phyloP scores from a whole-genome alignment of 1,284 basidiomycete genomes.

The Naganishia cerealis region DNA sequence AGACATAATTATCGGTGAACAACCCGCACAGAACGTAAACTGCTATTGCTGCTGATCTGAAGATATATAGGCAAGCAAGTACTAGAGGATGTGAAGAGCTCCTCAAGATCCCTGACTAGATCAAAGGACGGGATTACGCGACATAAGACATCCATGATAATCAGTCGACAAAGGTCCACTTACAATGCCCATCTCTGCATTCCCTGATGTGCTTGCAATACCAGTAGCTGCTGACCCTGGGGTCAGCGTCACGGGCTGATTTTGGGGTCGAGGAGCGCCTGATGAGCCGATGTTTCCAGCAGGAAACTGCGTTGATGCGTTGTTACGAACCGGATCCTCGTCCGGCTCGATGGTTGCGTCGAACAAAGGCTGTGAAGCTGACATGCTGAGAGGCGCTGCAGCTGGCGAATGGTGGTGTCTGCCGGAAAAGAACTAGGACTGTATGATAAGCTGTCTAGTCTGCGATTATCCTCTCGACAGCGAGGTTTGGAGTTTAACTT shows the following conservation, averaged over 20 bases:
- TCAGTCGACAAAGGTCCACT: constrained; percentile 34
- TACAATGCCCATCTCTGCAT: constrained; percentile 47
- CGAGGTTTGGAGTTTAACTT: too few relatives aligned
- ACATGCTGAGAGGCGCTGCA: constrained; percentile 34
- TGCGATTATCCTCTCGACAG: too few relatives aligned
- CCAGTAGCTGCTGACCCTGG: constrained; percentile 45
- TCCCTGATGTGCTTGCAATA: constrained; percentile 41
- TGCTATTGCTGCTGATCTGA: constrained; percentile 76
- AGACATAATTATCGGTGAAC: constrained; percentile 80
- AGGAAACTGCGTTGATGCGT: constrained; percentile 35
- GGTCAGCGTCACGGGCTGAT: constrained; percentile 46
- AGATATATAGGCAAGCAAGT: constrained; percentile 79
- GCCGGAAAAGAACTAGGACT: too few relatives aligned
- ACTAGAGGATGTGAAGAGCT: constrained; percentile 80
- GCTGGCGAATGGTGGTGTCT: neutral
- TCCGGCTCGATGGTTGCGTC: constrained; percentile 55
- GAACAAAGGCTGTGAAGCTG: constrained; percentile 47
- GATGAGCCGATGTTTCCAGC: constrained; percentile 48
- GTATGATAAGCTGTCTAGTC: too few relatives aligned
- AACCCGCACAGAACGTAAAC: constrained; percentile 83
- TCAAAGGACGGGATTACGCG: neutral
- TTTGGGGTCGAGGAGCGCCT: constrained; percentile 21
- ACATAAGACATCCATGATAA: neutral
- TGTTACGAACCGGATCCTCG: constrained; percentile 40
- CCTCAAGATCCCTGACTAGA: constrained; percentile 48